Percentiles rank a stretch among this genome's conserved stretches.
These are phyloP conservation scores for Heterobasidion occidentale DNA, from an alignment of 1,284 basidiomycete genomes.

Conservation along the genomic window DNA sequence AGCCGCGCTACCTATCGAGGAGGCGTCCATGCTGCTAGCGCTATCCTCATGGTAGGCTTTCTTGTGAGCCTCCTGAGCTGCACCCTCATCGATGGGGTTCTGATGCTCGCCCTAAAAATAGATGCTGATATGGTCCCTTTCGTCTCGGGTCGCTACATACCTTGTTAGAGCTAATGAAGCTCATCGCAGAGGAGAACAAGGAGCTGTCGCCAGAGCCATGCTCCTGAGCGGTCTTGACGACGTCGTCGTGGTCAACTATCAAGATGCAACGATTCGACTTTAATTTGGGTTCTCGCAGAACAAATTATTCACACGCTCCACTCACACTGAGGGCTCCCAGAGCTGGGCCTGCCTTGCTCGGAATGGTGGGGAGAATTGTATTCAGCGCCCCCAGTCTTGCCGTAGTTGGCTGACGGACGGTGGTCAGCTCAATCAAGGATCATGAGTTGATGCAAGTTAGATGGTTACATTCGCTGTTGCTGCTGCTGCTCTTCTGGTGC, in stretches of 20 bases:
- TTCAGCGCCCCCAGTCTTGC: conserved; percentile 53
- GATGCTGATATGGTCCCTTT: not conserved
- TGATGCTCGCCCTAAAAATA: conserved; percentile 38
- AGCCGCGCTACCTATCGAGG: conserved; percentile 66
- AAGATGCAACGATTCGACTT: not conserved
- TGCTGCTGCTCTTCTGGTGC: conserved; percentile 18
- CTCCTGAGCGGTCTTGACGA: conserved; percentile 37
- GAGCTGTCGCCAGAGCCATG: conserved; percentile 44
- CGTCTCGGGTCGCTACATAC: conserved; percentile 20
- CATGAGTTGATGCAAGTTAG: not conserved
- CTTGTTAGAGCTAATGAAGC: conserved; percentile 43
- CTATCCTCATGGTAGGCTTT: conserved; percentile 50
- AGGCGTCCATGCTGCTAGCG: conserved; percentile 42
- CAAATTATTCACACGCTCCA: conserved; percentile 1
- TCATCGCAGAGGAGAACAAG: conserved; percentile 44
- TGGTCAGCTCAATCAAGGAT: conserved; percentile 3
- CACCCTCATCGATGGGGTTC: conserved; percentile 59
- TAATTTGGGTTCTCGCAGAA: too few relatives aligned
- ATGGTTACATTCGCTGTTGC: conserved; percentile 4
- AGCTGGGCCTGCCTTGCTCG: conserved; percentile 10
- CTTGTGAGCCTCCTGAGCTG: conserved; percentile 52
- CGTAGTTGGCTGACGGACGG: not conserved
- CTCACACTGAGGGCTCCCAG: conserved; percentile 25
- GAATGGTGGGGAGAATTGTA: conserved; percentile 43
- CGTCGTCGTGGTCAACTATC: conserved; percentile 54